Percentiles rank a stretch among this genome's conserved stretches.
phyloP scores from a whole-genome alignment of 208 protist genomes.

The Leishmania tropica region DNA sequence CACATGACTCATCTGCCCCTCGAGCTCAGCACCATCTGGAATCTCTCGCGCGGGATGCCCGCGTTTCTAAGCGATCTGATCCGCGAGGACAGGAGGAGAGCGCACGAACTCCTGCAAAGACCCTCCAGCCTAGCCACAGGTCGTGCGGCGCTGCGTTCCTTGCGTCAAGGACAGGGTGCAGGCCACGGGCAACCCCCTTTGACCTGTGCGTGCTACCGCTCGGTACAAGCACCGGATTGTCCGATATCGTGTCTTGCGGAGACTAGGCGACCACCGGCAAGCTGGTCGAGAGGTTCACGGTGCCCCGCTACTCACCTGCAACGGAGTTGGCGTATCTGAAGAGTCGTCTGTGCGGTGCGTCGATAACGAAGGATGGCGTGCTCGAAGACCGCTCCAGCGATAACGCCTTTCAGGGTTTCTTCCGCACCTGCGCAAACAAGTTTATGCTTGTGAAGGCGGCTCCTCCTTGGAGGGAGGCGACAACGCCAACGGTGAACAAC shows the following conservation, averaged over 20 bases:
- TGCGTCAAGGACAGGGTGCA: neutral
- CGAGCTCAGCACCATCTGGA: conserved; percentile 55
- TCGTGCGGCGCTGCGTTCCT: neutral
- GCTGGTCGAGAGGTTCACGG: neutral
- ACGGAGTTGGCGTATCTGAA: neutral
- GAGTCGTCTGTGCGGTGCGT: neutral
- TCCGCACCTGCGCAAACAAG: neutral
- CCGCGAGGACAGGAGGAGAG: too few species aligned
- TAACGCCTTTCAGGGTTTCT: neutral
- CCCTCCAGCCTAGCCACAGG: neutral
- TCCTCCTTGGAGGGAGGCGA: neutral
- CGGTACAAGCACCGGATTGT: too few species aligned
- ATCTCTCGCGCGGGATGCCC: too few species aligned
- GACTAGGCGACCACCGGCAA: neutral
- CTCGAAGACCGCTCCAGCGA: neutral
- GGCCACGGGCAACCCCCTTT: neutral
- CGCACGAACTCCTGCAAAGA: neutral
- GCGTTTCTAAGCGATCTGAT: too few species aligned
- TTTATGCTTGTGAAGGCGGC: neutral
- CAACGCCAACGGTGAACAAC: neutral
- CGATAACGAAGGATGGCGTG: neutral
- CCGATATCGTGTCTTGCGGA: neutral
- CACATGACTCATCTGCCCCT: conserved; percentile 78
- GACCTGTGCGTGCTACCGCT: neutral
- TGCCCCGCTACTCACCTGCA: neutral